phyloP scores from a whole-genome alignment of 1,284 basidiomycete species.

The Ceratobasidium sp. region DNA sequence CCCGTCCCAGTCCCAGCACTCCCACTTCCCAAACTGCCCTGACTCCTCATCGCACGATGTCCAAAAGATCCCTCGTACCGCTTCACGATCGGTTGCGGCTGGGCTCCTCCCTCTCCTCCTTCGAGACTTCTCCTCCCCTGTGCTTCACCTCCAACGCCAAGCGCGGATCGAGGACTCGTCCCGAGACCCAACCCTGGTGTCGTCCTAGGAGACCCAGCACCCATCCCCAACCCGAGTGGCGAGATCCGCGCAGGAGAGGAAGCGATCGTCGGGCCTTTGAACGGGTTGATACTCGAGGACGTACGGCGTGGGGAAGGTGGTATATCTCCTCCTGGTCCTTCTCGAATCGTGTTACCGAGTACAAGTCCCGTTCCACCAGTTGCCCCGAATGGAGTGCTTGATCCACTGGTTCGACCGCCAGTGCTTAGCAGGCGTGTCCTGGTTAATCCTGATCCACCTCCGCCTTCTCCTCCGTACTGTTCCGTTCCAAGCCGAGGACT shows the following conservation, averaged over 20 bases:
- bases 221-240: conserved; percentile 5
- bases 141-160: background rate
- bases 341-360: background rate
- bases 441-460: conserved; percentile 22
- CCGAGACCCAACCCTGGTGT: conserved; percentile 41
- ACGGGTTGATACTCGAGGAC: conserved; percentile 1
- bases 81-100: conserved; percentile 38
- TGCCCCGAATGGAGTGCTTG: conserved; percentile 1
- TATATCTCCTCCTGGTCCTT: background rate
- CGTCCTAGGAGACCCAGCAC: background rate
- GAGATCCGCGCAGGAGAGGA: conserved; percentile 22
- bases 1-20: background rate
- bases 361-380: background rate
- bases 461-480: background rate
- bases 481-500: conserved; percentile 18
- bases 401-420: background rate
- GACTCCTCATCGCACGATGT: conserved; percentile 20
- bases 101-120: background rate
- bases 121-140: background rate
- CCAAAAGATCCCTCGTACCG: conserved; percentile 36
- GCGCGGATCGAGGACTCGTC: conserved; percentile 18
- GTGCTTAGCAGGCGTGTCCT: conserved; percentile 3
- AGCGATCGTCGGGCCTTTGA: conserved; percentile 27
- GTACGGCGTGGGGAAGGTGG: conserved; percentile 24
- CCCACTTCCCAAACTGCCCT: conserved; percentile 38